Evolutionary conservation across 495 filamentous ascomycete species (phyloP).

Genomic region (Penicillium paxilli): DNA sequence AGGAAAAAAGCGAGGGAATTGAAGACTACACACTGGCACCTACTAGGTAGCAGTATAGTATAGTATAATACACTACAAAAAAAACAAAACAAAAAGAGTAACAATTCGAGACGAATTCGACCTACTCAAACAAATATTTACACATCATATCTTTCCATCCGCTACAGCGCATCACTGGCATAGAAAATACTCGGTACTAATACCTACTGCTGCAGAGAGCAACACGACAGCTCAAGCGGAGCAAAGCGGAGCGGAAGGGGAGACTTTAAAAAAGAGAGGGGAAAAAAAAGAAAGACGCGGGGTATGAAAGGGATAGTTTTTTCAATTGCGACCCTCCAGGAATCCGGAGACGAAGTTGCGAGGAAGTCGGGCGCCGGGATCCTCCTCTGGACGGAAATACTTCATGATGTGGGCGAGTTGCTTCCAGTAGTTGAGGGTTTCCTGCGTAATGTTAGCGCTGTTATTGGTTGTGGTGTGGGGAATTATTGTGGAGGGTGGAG

Average conservation of each 20-base stretch:
- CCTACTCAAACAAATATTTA: slow-evolving; percentile 46
- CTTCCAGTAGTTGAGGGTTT: slow-evolving; percentile 99
- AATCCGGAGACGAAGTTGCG: slow-evolving; percentile 89
- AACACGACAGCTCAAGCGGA: slow-evolving; percentile 16
- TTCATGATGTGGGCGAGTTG: slow-evolving; percentile 95
- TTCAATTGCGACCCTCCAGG: slow-evolving; percentile 67
- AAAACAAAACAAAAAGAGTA: background rate
- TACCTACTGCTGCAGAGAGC: no score
- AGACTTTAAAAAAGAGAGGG: no score
- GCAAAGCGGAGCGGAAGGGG: no score
- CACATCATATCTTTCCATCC: slow-evolving; percentile 43
- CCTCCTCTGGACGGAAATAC: slow-evolving; percentile 91
- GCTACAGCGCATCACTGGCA: no score
- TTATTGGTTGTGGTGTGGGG: background rate
- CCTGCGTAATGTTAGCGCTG: slow-evolving; percentile 48
- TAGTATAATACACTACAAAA: no score
- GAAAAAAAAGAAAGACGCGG: slow-evolving; percentile 18
- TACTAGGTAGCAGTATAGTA: no score
- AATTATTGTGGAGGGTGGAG: background rate
- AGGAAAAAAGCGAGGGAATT: no score
- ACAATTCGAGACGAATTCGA: slow-evolving; percentile 26
- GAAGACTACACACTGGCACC: no score
- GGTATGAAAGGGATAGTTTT: slow-evolving; percentile 14
- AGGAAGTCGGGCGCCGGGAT: slow-evolving; percentile 74
- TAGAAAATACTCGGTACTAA: no score